These are phyloP conservation scores for Neostapfia colusana DNA, from an alignment of 176 grass and related monocot genomes.

Conservation along the genomic window DNA sequence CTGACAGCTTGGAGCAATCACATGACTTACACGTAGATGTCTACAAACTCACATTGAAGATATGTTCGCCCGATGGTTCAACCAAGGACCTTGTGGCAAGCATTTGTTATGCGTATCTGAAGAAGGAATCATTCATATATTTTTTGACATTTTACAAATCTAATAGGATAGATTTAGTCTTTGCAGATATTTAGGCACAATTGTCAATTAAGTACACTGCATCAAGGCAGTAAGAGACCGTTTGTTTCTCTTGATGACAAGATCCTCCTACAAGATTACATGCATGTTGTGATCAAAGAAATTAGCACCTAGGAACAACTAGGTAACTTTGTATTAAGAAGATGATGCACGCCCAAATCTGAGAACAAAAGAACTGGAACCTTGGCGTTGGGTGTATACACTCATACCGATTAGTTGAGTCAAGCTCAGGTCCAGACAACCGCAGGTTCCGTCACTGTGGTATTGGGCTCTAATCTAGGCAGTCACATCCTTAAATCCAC, in stretches of 20 bases:
- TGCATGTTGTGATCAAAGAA: neutral
- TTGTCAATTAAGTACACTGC: slow-evolving; percentile 8
- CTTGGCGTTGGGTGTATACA: neutral
- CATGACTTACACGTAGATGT: slow-evolving; percentile 48
- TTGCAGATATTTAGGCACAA: slow-evolving; percentile 4
- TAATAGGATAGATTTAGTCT: slow-evolving; percentile 28
- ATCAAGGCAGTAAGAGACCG: neutral
- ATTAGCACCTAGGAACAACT: neutral
- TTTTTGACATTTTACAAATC: slow-evolving; percentile 30
- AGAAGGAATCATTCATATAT: slow-evolving; percentile 13
- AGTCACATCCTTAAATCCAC: slow-evolving; percentile 7
- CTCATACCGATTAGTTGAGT: neutral
- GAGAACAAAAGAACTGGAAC: neutral
- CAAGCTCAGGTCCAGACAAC: neutral
- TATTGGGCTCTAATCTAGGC: slow-evolving; percentile 13
- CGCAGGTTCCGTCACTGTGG: slow-evolving; percentile 7
- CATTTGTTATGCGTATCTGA: slow-evolving; percentile 12
- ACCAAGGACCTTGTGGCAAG: slow-evolving; percentile 18
- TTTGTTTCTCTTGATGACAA: slow-evolving; percentile 21
- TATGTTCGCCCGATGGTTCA: neutral
- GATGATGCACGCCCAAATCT: neutral
- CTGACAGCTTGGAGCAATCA: slow-evolving; percentile 20
- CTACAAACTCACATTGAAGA: slow-evolving; percentile 38
- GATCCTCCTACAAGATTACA: neutral
- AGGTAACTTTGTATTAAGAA: neutral